Base-by-base conservation (phyloP, 306 rosid genomes). In the Cicer judaicum region DNA sequence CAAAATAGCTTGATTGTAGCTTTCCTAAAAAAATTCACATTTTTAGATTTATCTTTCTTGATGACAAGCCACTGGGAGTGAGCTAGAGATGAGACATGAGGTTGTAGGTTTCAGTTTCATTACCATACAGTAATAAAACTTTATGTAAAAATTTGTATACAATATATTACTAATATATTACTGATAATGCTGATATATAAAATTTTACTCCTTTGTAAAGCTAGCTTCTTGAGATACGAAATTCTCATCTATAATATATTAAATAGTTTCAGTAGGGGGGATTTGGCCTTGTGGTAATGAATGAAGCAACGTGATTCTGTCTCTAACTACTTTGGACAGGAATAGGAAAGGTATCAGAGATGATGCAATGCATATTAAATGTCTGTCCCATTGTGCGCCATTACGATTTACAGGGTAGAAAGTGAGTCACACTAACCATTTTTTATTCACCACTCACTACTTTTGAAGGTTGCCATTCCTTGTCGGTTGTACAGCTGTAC, bases 341-440 rank as follows among this genome's bases (percentile, higher is more conserved):
- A 53, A 50, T 56, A 14, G 68, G 66, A 60, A 59, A 72, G 67
- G 67, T 72, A 55, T 52, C 34, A 41, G 13, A 53, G 50, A 14
- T 52, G 71, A 38, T 44, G 46, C 56, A 8, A 40, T 52, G 59
- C 74, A 4, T 64, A 42, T 42, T 18, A 42, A 15, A 64, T 64
- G 15, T 41, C 70, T 64, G 16, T 42, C 39, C 53, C 13, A 15
- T 64, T 40, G 69, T 14, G 19, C 1, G 24, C 7, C 56, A 61
- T 61, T 56, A 61, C 29, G 42, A 39, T 10, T 19, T 38, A 49
- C 64, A 19, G 73, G 73, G 39, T 13, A n/a, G 15, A 29, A 21
- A 75, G 64, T 50, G 64, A 64, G 64, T 48, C 56, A 16, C 56
- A 14, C 38, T 34, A 76, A 34, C 40, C 42, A 34, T 43, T 15